Base-by-base conservation (phyloP, 2,329 filamentous ascomycete species). In the Fusarium pseudograminearum region DNA sequence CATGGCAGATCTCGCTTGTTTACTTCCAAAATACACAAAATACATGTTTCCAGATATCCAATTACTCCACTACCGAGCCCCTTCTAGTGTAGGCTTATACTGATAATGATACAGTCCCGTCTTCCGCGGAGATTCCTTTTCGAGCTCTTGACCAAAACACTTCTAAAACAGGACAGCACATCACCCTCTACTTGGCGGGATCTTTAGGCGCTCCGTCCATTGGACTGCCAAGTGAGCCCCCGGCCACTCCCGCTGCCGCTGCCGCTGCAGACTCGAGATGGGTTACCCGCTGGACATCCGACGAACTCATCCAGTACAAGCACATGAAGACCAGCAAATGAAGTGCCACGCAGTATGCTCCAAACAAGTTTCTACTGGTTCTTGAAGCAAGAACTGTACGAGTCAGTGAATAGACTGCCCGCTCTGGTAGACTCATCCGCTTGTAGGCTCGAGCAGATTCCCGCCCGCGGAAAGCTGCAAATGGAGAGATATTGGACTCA, bases 401-500 rank as follows among this genome's bases (percentile, higher is more conserved):
- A 47, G 95, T 97, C 55, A 98, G 86, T 34, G 94, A 94, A 80
- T 97, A 97, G 6, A 99, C 91, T 48, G 93, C 88, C 40, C 96
- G 86, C 80, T 99, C 96, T 0, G 94, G 94, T 11, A 98, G 83
- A 74, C 91, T 95, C 94, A 99, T 97, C 42, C 94, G 89, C 76
- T 94, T 93, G 80, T 97, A 94, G 2, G 95, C 96, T 48, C 97
- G 86, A 9, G 93, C 91, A 38, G 92, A 94, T 81, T 99, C 97
- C 53, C 95, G 89, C n/a, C 95, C 94, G 45, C 95, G 87, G 83
- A 99, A 99, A 4, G 94, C 94, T 28, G 95, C 94, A 78, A 99
- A 99, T 0, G 96, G 96, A 14, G 94, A 97, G 50, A 99, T 91
- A 76, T 96, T 97, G 42, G 92, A 93, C 82, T 99, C 96, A 81